Evolutionary conservation across 805 yeast genomes (phyloP), one percentile per base, ranked within the genome.

Genomic region (Metschnikowia sp.): DNA sequence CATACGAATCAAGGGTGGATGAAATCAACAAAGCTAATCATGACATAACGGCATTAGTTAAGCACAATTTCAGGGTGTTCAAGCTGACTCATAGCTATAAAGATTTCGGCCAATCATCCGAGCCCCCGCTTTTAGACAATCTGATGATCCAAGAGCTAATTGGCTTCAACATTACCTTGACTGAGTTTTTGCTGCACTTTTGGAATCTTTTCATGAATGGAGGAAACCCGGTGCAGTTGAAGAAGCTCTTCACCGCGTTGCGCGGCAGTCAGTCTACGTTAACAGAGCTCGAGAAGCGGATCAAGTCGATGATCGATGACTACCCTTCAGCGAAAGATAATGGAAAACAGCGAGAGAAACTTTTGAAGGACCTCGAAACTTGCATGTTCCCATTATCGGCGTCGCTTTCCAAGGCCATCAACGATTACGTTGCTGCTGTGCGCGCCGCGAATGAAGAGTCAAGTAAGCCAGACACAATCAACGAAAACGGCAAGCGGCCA

Each of bases 31-130:
- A 70, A 31, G 74, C 80, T 1, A 64, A 75, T 29, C 63, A 62
- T 36, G 78, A 75, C 36, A 76, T 81, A 9, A 65, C 74, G 8
- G 59, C 59, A 3, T 70, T 81, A 31, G 77, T 81, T n/a, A 73
- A 75, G 53, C 66, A 69, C 37, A 82, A 81, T 55, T 72, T 82
- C 12, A 77, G 79, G 45, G 83, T 81, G 52, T 77, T 79, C 10
- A 74, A 70, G 40, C 79, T 58, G 48, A 45, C 54, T 28, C 49
- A 57, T 43, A 51, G 47, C 34, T 40, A 54, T 34, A 56, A 49
- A 33, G 66, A 57, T 11, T 26, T 42, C 18, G 29, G 32, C n/a
- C 45, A 41, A 34, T 30, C 43, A 3, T n/a, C 44, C 1, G 54
- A 50, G 29, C 48, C 54, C 63, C 60, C 68, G 70, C 32, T 77